Evolutionary conservation across 2,329 filamentous ascomycete genomes (phyloP), one percentile per base, ranked within the genome.

Genomic region (Aspergillus bombycis): DNA sequence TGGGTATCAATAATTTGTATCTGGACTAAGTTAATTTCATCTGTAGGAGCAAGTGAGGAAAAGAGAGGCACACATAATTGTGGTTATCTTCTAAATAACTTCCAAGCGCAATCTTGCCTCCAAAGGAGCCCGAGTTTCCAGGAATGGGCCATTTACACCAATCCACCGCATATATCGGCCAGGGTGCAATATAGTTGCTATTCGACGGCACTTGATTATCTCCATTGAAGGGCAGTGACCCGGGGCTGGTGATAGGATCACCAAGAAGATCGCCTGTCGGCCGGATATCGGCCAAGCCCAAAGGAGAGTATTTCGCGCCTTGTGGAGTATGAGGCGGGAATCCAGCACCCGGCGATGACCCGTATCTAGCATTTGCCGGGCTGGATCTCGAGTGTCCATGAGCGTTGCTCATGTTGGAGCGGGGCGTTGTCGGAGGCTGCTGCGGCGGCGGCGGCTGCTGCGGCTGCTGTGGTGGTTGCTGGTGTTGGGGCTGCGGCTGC

Each of bases 131-230:
- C 43, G 89, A 70, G 53, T 63, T 72, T 80, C 89, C 72, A 46
- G 93, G 88, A 2, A 94, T 89, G 19, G 91, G 88, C 94, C 95
- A 99, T 80, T 99, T 99, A 83, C 95, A 99, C 95, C 95, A 99
- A 81, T 99, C 95, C 72, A 96, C 94, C 14, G 95, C 94, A 77
- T 98, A 99, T 61, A 96, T 89, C 16, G 93, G 91, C 93, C 95
- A 99, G 0, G 94, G 94, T 5, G 94, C 93, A 67, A 96, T 81
- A 75, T 97, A 97, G 77, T 94, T 97, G 83, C 93, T 96, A 67
- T 94, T 96, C 7, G 75, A 91, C 78, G 75, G 90, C 77, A 78
- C 87, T 82, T 66, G 87, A 76, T 74, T 87, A 86, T 88, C 86
- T 58, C 88, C 83, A 72, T 93, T 91, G 74, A 90, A 90, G 58